Conservation (phyloP, 2,329 filamentous ascomycete genomes). For the Venturiaceae sp. region DNA sequence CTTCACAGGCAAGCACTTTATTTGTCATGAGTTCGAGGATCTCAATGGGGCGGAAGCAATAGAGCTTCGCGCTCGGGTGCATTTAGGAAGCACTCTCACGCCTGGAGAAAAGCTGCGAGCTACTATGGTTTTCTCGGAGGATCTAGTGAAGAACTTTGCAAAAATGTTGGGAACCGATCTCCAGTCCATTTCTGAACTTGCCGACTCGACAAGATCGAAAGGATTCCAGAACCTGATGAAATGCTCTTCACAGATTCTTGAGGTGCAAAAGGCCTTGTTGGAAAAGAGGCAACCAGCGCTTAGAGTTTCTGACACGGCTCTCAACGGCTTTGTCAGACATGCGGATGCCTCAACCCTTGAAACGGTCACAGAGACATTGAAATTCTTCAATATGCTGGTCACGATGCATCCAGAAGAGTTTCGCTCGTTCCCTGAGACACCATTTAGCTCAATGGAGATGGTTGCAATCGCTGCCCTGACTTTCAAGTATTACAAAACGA, state of each 20-base stretch:
- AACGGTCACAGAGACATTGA: conserved; percentile 18
- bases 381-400: neutral
- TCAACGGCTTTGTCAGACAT: conserved; percentile 20
- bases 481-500: conserved; percentile 11
- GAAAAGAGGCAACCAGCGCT: conserved; percentile 17
- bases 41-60: conserved; percentile 33
- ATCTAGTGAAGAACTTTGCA: conserved; percentile 20
- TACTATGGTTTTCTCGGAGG: conserved; percentile 35
- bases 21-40: conserved; percentile 33
- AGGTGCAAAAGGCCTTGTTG: conserved; percentile 18
- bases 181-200: conserved; percentile 21
- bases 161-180: conserved; percentile 34
- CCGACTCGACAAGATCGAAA: conserved; percentile 18
- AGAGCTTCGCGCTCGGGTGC: conserved; percentile 38
- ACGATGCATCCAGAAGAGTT: conserved; percentile 14
- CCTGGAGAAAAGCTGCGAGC: conserved; percentile 38
- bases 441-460: conserved; percentile 27
- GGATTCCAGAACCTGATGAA: conserved; percentile 24
- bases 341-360: conserved; percentile 17
- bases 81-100: conserved; percentile 34
- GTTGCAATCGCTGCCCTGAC: conserved; percentile 23
- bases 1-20: conserved; percentile 30
- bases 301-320: conserved; percentile 13
- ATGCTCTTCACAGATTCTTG: conserved; percentile 27
- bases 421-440: conserved; percentile 18